A percentile compares a stretch with the other conserved stretches of the same genome.
Conservation (phyloP, 2,329 filamentous ascomycete genomes). For the Ceratocystis colombiana region DNA sequence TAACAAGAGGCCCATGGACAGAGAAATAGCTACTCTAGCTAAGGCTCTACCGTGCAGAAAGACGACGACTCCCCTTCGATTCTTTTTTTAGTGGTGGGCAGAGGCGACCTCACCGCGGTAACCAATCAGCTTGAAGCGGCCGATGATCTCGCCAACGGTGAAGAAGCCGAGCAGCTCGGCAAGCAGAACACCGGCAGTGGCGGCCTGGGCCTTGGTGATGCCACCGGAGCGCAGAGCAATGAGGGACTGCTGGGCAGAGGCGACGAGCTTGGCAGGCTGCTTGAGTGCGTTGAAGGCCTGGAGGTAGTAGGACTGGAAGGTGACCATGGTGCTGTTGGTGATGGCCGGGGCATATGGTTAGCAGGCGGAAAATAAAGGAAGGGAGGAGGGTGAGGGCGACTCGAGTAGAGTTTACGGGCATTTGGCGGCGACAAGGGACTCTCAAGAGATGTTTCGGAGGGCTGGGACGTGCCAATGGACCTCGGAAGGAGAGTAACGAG, state of each 20-base stretch:
- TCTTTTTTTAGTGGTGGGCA: slow-evolving; percentile 45
- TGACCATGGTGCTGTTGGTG: slow-evolving; percentile 54
- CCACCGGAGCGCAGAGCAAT: slow-evolving; percentile 53
- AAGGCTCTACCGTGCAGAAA: neutral
- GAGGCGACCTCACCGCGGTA: slow-evolving; percentile 63
- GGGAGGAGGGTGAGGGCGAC: slow-evolving; percentile 14
- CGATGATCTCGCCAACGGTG: slow-evolving; percentile 93
- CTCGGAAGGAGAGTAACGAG: neutral
- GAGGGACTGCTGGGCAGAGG: slow-evolving; percentile 48
- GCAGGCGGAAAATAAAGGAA: slow-evolving; percentile 12
- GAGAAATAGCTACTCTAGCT: slow-evolving; percentile 1
- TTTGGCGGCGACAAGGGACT: neutral
- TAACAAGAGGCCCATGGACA: slow-evolving; percentile 7
- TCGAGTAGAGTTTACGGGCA: neutral
- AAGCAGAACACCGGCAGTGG: slow-evolving; percentile 62
- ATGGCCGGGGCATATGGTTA: slow-evolving; percentile 6
- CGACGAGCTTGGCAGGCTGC: slow-evolving; percentile 54
- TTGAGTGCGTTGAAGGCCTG: slow-evolving; percentile 59
- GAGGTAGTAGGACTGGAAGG: slow-evolving; percentile 81
- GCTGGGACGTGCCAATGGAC: neutral
- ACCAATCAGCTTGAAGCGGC: slow-evolving; percentile 86
- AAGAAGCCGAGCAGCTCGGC: slow-evolving; percentile 95
- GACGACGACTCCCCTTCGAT: neutral
- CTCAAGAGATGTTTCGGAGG: neutral
- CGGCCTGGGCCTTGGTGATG: slow-evolving; percentile 60